Evolutionary conservation across 176 grass and related monocot genomes (phyloP).

Genomic region (Phyllostachys edulis): DNA sequence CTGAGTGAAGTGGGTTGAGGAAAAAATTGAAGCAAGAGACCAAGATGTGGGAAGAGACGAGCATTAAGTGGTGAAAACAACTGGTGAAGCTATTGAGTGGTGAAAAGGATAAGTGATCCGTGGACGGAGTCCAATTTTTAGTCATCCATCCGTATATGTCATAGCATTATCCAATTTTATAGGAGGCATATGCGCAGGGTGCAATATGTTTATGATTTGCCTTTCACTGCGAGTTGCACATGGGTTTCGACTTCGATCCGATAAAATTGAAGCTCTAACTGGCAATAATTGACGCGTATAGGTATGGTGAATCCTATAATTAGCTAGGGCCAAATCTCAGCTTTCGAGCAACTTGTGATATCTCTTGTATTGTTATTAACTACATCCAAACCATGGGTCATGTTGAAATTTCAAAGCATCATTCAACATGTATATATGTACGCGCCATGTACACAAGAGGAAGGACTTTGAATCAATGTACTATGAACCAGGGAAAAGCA

Average conservation of each 20-base stretch:
- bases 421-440: conserved; percentile 2
- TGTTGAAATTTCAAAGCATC: conserved; percentile 1
- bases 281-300: background rate
- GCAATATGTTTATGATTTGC: background rate
- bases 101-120: too few species aligned
- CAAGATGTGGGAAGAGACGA: too few species aligned
- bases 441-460: background rate
- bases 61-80: too few species aligned
- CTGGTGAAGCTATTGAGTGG: too few species aligned
- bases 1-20: too few species aligned
- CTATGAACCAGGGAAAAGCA: too few species aligned
- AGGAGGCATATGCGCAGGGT: background rate
- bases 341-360: conserved; percentile 10
- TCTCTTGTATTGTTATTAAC: background rate
- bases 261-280: too few species aligned
- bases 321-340: conserved; percentile 2
- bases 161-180: too few species aligned
- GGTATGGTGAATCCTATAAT: background rate
- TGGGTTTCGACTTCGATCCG: too few species aligned
- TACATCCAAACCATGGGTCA: background rate
- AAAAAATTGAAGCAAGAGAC: too few species aligned
- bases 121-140: too few species aligned
- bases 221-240: background rate
- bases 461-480: background rate
- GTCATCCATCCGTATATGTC: too few species aligned